phyloP scores from a whole-genome alignment of 1,284 basidiomycete genomes.

The Moesziomyces aphidis region DNA sequence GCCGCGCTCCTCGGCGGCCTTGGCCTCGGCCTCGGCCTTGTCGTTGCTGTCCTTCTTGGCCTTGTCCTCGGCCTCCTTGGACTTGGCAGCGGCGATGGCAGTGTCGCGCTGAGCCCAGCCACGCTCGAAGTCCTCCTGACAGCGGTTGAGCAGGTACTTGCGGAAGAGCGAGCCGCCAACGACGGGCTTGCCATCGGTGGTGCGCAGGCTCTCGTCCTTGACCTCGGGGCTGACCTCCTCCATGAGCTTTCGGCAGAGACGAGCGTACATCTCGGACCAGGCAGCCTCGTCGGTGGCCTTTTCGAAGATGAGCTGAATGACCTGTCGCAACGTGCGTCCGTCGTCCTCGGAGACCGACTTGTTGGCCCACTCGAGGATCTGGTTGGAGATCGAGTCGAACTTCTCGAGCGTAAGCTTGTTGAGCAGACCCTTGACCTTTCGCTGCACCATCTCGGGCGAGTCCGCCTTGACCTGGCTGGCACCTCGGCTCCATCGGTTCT shows the following conservation, averaged over 20 bases:
- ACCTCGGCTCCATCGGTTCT: constrained; percentile 80
- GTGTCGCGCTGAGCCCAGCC: constrained; percentile 76
- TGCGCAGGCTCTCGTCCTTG: constrained; percentile 77
- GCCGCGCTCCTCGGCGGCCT: constrained; percentile 72
- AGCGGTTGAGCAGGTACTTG: constrained; percentile 90
- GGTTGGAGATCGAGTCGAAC: constrained; percentile 92
- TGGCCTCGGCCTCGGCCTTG: constrained; percentile 71
- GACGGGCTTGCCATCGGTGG: constrained; percentile 82
- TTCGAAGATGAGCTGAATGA: constrained; percentile 95
- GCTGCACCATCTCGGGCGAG: constrained; percentile 84
- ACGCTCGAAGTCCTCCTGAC: constrained; percentile 93
- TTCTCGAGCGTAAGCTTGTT: constrained; percentile 98
- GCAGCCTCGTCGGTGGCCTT: constrained; percentile 95
- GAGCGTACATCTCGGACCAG: constrained; percentile 97
- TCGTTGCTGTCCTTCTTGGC: constrained; percentile 72
- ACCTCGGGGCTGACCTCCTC: constrained; percentile 86
- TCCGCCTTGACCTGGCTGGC: constrained; percentile 69
- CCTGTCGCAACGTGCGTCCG: constrained; percentile 91
- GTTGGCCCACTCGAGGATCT: constrained; percentile 94
- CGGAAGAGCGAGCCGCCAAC: constrained; percentile 87
- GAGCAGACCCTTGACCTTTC: constrained; percentile 91
- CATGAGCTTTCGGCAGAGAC: constrained; percentile 92
- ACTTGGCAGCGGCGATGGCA: constrained; percentile 72
- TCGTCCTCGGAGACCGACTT: constrained; percentile 91
- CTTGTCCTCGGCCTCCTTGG: constrained; percentile 73